phyloP scores from a whole-genome alignment of 2,329 filamentous ascomycete genomes.

The Curvularia lunata region DNA sequence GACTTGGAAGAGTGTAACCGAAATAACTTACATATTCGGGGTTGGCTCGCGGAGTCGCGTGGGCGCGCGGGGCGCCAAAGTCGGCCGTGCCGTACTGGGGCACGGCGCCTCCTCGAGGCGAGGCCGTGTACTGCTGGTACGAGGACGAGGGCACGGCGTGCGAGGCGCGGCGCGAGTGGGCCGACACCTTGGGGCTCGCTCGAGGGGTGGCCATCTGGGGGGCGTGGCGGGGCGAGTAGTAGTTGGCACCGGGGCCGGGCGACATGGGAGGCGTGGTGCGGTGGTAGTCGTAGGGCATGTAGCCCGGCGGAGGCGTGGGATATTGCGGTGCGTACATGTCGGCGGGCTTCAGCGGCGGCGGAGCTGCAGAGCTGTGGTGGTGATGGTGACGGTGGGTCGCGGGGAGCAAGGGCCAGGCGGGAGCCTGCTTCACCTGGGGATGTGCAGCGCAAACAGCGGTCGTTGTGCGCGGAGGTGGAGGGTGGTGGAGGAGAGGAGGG shows the following conservation, averaged over 20 bases:
- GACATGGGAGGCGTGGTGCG: constrained; percentile 52
- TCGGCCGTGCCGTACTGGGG: constrained; percentile 52
- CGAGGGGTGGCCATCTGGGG: constrained; percentile 57
- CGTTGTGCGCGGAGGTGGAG: constrained; percentile 27
- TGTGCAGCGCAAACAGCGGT: constrained; percentile 39
- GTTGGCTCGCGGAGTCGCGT: constrained; percentile 61
- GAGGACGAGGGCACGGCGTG: constrained; percentile 53
- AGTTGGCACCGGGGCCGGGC: constrained; percentile 54
- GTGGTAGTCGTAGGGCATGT: constrained; percentile 47
- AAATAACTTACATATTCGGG: constrained; percentile 69
- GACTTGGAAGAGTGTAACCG: constrained; percentile 56
- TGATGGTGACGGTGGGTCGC: constrained; percentile 6
- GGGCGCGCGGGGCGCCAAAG: constrained; percentile 47
- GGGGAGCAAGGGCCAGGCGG: constrained; percentile 33
- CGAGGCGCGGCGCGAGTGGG: constrained; percentile 64
- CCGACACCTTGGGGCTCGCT: constrained; percentile 54
- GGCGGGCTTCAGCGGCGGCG: neutral
- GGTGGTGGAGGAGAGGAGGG: constrained; percentile 30
- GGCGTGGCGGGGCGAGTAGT: constrained; percentile 62
- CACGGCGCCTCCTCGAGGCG: constrained; percentile 45
- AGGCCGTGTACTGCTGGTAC: constrained; percentile 48
- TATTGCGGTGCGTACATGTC: constrained; percentile 44
- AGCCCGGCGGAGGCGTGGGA: constrained; percentile 45
- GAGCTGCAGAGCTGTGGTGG: neutral
- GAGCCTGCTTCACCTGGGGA: constrained; percentile 45